These are phyloP conservation scores for Chrysanthemum lavandulifolium DNA, from an alignment of 129 eudicot species.

Conservation along the genomic window DNA sequence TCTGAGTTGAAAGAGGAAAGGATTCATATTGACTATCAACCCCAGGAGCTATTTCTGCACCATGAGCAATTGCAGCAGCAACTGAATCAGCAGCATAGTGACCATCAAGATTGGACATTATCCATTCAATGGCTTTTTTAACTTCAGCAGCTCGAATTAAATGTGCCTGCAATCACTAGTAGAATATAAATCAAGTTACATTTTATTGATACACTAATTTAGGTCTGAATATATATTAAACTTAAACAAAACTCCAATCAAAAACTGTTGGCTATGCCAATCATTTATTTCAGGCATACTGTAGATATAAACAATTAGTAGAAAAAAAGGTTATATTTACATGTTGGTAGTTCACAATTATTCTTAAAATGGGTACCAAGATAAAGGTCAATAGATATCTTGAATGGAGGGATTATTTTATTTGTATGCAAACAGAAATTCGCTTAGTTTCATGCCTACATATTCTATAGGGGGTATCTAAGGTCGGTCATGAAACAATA, in stretches of 20 bases:
- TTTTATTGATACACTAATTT: constrained; percentile 33
- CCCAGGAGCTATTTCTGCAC: constrained; percentile 60
- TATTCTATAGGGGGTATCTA: background rate
- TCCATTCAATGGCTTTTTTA: constrained; percentile 93
- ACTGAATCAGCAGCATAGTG: constrained; percentile 97
- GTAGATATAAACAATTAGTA: too few species aligned
- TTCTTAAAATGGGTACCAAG: background rate
- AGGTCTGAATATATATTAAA: constrained; percentile 2
- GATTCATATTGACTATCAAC: constrained; percentile 47
- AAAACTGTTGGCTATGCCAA: background rate
- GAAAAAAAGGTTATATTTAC: too few species aligned
- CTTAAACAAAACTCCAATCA: background rate
- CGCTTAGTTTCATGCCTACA: constrained; percentile 2
- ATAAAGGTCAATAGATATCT: background rate
- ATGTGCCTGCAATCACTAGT: constrained; percentile 98
- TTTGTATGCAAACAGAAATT: background rate
- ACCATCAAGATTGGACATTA: constrained; percentile 84
- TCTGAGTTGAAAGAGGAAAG: constrained; percentile 47
- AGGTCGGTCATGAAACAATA: background rate
- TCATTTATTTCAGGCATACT: background rate
- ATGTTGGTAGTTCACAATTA: too few species aligned
- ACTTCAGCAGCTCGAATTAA: constrained; percentile 89
- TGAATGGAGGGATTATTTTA: background rate
- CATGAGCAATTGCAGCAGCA: constrained; percentile 96
- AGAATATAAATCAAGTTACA: constrained; percentile 66